These are phyloP conservation scores for Gliomastix tumulicola DNA, from an alignment of 2,329 filamentous ascomycete genomes.

Conservation along the genomic window DNA sequence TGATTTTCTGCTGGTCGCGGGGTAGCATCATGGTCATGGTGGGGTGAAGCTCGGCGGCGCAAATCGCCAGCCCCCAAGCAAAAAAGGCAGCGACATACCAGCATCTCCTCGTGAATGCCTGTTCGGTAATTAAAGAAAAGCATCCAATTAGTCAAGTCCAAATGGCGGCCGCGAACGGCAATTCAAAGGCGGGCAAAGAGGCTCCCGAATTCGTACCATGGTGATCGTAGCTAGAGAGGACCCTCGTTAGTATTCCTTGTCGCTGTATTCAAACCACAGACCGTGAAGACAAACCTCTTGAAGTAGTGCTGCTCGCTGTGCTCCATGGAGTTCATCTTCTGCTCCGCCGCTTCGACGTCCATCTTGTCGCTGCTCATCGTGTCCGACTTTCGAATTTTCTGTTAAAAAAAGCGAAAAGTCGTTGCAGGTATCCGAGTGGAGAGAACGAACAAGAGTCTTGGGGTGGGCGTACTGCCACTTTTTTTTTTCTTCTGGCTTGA, in stretches of 20 bases:
- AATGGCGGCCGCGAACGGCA: too few relatives aligned
- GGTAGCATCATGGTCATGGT: conserved; percentile 3
- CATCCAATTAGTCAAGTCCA: too few relatives aligned
- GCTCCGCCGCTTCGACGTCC: conserved; percentile 54
- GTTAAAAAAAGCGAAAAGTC: too few relatives aligned
- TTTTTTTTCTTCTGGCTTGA: neutral
- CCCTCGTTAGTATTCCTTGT: conserved; percentile 27
- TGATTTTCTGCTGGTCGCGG: too few relatives aligned
- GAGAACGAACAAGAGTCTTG: too few relatives aligned
- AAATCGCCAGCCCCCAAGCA: too few relatives aligned
- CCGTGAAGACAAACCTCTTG: conserved; percentile 73
- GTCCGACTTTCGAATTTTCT: too few relatives aligned
- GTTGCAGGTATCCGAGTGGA: too few relatives aligned
- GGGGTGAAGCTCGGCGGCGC: too few relatives aligned
- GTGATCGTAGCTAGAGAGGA: conserved; percentile 99
- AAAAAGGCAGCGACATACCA: conserved; percentile 65
- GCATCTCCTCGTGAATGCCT: conserved; percentile 98
- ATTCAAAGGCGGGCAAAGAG: too few relatives aligned
- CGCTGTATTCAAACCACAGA: too few relatives aligned
- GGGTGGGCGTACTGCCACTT: neutral
- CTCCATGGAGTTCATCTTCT: conserved; percentile 65
- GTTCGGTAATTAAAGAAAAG: too few relatives aligned
- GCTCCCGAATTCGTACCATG: conserved; percentile 84
- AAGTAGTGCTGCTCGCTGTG: conserved; percentile 99
- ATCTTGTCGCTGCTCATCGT: conserved; percentile 45